Evolutionary conservation across 2,329 filamentous ascomycete genomes (phyloP).

Genomic region (Daldinia sp.): DNA sequence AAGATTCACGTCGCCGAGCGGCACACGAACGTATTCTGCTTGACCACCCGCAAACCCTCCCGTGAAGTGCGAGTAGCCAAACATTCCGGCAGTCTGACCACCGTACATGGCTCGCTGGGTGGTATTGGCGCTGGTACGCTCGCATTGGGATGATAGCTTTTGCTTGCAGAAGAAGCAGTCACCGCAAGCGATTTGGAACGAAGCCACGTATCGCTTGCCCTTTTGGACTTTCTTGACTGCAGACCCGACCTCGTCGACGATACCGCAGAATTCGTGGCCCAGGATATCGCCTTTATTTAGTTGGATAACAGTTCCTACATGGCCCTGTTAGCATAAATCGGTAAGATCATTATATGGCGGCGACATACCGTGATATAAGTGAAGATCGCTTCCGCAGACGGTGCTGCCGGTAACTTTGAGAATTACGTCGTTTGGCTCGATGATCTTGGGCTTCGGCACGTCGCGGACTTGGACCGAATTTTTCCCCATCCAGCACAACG

Average conservation of each 20-base stretch:
- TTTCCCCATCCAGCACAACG: constrained; percentile 85
- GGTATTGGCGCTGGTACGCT: constrained; percentile 81
- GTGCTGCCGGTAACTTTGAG: constrained; percentile 78
- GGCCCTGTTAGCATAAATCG: background rate
- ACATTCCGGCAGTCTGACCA: constrained; percentile 78
- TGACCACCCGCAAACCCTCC: constrained; percentile 90
- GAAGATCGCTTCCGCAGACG: constrained; percentile 70
- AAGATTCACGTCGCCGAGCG: constrained; percentile 83
- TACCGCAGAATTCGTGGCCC: constrained; percentile 71
- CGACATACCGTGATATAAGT: constrained; percentile 64
- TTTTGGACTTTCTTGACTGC: constrained; percentile 65
- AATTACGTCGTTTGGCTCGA: constrained; percentile 82
- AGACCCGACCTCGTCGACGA: constrained; percentile 68
- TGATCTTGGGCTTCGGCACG: constrained; percentile 75
- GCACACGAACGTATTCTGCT: constrained; percentile 87
- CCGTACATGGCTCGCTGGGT: constrained; percentile 82
- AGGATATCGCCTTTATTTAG: constrained; percentile 75
- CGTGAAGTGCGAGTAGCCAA: constrained; percentile 82
- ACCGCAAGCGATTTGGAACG: constrained; percentile 84
- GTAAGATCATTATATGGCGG: background rate
- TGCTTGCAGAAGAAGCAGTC: constrained; percentile 82
- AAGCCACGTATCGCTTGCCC: constrained; percentile 81
- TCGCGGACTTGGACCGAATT: constrained; percentile 78
- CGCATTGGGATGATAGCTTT: constrained; percentile 83
- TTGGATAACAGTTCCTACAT: constrained; percentile 63